phyloP scores from a whole-genome alignment of 805 yeast genomes.

The Saccharomyces eubayanus region DNA sequence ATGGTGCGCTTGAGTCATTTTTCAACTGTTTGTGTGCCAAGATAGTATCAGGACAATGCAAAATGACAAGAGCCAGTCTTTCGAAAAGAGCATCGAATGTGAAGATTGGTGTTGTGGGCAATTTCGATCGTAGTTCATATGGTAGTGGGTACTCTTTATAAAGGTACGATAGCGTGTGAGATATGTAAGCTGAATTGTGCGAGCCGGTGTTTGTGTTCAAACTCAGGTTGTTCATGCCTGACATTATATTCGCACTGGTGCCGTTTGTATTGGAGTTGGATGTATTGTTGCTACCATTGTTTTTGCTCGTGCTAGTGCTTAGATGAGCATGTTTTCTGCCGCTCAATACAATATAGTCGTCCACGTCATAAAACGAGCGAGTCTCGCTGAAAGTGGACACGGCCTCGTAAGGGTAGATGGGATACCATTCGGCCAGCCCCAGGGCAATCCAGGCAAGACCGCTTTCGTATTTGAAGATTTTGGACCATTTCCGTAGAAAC shows the following conservation, averaged over 20 bases:
- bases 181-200: neutral
- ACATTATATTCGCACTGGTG: neutral
- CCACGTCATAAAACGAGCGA: neutral
- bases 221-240: neutral
- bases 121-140: constrained; percentile 9
- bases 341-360: constrained; percentile 5
- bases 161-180: constrained; percentile 10
- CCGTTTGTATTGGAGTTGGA: neutral
- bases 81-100: constrained; percentile 64
- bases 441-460: constrained; percentile 85
- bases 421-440: constrained; percentile 83
- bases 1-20: constrained; percentile 4
- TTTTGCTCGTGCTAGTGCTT: neutral
- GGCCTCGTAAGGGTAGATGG: constrained; percentile 42
- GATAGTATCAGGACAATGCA: constrained; percentile 57
- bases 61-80: constrained; percentile 61
- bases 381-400: neutral
- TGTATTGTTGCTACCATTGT: neutral
- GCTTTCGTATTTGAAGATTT: constrained; percentile 64
- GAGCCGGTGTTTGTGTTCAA: neutral
- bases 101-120: constrained; percentile 32
- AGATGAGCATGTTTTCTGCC: constrained; percentile 20
- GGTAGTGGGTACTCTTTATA: constrained; percentile 28
- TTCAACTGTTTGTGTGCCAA: constrained; percentile 18
- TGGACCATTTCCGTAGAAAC: constrained; percentile 74